phyloP scores from a whole-genome alignment of 192 early-diverging fungal genomes.

The Coemansia sp. region DNA sequence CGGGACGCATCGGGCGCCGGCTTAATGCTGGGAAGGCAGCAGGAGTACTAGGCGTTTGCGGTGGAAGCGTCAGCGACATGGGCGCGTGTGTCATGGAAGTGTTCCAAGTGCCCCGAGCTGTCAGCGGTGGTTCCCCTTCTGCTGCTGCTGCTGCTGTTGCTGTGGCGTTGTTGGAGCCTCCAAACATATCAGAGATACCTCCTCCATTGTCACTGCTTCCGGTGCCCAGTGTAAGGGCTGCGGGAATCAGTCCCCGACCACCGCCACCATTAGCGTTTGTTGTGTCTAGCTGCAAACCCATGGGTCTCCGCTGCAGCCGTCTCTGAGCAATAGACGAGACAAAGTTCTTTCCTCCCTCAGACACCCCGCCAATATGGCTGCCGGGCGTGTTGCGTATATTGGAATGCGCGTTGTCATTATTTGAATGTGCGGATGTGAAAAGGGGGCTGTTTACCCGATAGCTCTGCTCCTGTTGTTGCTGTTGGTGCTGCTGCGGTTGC shows the following conservation, averaged over 20 bases:
- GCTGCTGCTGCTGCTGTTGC: background rate
- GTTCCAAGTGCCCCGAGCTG: slow-evolving; percentile 37
- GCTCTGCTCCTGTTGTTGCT: background rate
- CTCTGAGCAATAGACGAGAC: slow-evolving; percentile 42
- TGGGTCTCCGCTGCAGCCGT: slow-evolving; percentile 36
- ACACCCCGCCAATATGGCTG: background rate
- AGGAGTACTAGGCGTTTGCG: background rate
- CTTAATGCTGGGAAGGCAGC: background rate
- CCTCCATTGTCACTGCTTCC: background rate
- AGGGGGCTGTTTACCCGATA: slow-evolving; percentile 3
- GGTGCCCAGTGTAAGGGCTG: background rate
- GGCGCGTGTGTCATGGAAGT: slow-evolving; percentile 1
- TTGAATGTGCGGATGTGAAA: background rate
- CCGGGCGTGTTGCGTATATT: background rate
- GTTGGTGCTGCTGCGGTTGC: background rate
- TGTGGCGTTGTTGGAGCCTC: background rate
- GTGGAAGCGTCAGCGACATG: slow-evolving; percentile 1
- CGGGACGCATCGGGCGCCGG: background rate
- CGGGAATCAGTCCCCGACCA: background rate
- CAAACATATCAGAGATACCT: background rate
- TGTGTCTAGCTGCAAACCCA: slow-evolving; percentile 38
- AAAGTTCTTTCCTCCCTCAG: background rate
- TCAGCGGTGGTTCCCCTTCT: slow-evolving; percentile 26
- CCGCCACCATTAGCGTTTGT: slow-evolving; percentile 2
- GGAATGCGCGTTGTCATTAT: background rate